A percentile compares a stretch with the other conserved stretches of the same genome.
phyloP scores from a whole-genome alignment of 352 stramenopile genomes.

The Phytopythium ostracodes region DNA sequence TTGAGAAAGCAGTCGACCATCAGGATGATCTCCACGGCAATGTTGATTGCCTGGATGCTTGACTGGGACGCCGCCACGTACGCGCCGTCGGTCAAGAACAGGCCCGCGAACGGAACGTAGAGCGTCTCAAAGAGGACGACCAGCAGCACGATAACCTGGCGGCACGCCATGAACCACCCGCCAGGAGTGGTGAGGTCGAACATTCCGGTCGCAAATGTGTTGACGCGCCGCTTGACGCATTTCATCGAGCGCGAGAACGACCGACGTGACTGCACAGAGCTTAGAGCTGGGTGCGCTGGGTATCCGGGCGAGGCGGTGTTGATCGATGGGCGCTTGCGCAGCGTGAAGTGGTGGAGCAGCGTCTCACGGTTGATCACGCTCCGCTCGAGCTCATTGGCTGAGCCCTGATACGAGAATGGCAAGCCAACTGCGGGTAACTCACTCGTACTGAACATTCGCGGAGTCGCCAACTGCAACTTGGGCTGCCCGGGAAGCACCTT shows the following conservation, averaged over 20 bases:
- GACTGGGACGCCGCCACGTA: background rate
- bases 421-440: background rate
- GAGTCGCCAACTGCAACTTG: background rate
- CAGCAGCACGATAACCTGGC: background rate
- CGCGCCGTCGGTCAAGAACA: background rate
- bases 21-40: background rate
- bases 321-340: slow-evolving; percentile 1
- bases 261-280: background rate
- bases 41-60: background rate
- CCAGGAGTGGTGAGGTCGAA: background rate
- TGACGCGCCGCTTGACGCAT: background rate
- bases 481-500: background rate
- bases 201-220: background rate
- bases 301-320: background rate
- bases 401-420: background rate
- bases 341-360: background rate
- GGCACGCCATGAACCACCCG: background rate
- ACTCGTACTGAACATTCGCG: background rate
- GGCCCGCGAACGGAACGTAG: background rate
- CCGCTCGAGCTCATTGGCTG: background rate
- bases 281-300: background rate
- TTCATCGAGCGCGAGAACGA: background rate
- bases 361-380: background rate
- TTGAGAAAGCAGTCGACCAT: background rate
- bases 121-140: background rate